A percentile compares a stretch with the other conserved stretches of the same genome.
These are phyloP conservation scores for Galerina marginata DNA, from an alignment of 768 basidiomycete genomes.

Conservation along the genomic window DNA sequence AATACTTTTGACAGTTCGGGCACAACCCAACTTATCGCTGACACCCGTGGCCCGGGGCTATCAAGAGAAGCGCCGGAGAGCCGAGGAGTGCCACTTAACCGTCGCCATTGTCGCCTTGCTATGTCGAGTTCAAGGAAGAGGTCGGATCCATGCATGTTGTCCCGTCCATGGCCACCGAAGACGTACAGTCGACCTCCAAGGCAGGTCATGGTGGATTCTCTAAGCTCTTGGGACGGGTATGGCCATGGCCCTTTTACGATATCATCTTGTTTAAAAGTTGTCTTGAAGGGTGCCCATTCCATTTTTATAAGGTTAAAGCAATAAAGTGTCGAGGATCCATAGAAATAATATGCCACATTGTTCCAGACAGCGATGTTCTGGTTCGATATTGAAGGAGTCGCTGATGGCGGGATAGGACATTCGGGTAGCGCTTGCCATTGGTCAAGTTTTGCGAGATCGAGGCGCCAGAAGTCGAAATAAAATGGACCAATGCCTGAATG, in stretches of 20 bases:
- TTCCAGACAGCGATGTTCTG: not conserved
- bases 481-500: too few relatives aligned
- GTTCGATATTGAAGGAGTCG: not conserved
- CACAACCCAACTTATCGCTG: conserved; percentile 36
- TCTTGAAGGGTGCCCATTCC: conserved; percentile 31
- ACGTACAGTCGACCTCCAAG: conserved; percentile 36
- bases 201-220: not conserved
- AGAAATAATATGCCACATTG: conserved; percentile 30
- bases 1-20: conserved; percentile 31
- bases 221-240: not conserved
- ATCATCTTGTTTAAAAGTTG: conserved; percentile 21
- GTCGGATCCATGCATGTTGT: conserved; percentile 36
- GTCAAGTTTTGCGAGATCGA: too few relatives aligned
- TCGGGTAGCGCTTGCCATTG: too few relatives aligned
- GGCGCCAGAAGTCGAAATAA: too few relatives aligned
- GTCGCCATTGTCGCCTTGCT: conserved; percentile 32
- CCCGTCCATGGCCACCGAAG: conserved; percentile 34
- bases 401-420: not conserved
- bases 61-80: conserved; percentile 13
- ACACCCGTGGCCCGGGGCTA: conserved; percentile 36
- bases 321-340: conserved; percentile 28
- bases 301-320: conserved; percentile 39
- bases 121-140: conserved; percentile 40
- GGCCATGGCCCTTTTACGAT: conserved; percentile 19
- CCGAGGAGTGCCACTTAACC: conserved; percentile 18